phyloP scores from a whole-genome alignment of 495 filamentous ascomycete genomes.

The Haplographium delicatum region DNA sequence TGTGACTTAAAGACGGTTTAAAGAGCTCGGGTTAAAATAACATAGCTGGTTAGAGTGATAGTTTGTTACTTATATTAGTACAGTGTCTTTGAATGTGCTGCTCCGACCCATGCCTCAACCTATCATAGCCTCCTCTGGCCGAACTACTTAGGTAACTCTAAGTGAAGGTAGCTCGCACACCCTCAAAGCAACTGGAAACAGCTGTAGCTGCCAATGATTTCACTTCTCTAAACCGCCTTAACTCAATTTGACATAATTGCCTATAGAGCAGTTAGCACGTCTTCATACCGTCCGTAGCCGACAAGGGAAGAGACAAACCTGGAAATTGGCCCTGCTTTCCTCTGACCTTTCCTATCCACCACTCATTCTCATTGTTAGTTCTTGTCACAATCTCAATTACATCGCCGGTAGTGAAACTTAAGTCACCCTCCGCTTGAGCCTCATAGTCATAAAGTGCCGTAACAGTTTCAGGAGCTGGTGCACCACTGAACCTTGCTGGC shows the following conservation, averaged over 20 bases:
- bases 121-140: slow-evolving; percentile 1
- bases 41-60: background rate
- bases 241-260: slow-evolving; percentile 38
- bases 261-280: slow-evolving; percentile 26
- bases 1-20: background rate
- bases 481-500: slow-evolving; percentile 65
- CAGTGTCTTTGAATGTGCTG: background rate
- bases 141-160: too few relatives aligned
- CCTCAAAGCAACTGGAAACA: too few relatives aligned
- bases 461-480: slow-evolving; percentile 62
- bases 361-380: slow-evolving; percentile 88
- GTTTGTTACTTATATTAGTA: slow-evolving; percentile 6
- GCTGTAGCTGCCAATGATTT: background rate
- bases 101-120: slow-evolving; percentile 1
- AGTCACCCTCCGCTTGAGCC: slow-evolving; percentile 88
- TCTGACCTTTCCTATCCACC: slow-evolving; percentile 81
- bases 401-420: slow-evolving; percentile 88
- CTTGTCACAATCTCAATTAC: slow-evolving; percentile 80
- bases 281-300: background rate
- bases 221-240: slow-evolving; percentile 7
- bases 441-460: slow-evolving; percentile 93
- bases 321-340: slow-evolving; percentile 89
- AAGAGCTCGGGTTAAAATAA: background rate
- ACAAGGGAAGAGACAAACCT: slow-evolving; percentile 50
- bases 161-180: too few relatives aligned